Percentiles rank a stretch among this genome's conserved stretches.
These are phyloP conservation scores for Cytospora paraplurivora DNA, from an alignment of 2,329 filamentous ascomycete genomes.

Conservation along the genomic window DNA sequence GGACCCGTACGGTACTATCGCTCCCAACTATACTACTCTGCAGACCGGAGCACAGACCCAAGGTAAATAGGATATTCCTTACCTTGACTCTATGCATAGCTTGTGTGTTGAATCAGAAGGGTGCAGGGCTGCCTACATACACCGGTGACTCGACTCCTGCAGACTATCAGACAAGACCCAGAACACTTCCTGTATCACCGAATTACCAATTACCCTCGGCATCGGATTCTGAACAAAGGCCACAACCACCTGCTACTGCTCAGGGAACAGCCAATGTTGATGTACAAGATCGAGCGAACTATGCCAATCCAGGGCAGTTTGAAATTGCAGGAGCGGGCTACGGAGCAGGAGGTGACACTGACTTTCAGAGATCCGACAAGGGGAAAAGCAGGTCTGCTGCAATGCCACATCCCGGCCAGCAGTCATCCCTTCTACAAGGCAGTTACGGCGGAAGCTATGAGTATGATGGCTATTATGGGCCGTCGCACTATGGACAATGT, in stretches of 20 bases:
- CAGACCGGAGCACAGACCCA: conserved; percentile 1
- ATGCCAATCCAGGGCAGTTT: too few species aligned
- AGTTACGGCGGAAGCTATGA: not conserved
- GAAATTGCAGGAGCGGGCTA: not conserved
- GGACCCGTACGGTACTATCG: conserved; percentile 4
- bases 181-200: not conserved
- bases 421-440: not conserved
- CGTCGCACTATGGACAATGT: not conserved
- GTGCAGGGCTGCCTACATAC: not conserved
- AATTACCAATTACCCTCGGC: not conserved
- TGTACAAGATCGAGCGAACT: too few species aligned
- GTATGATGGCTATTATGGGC: not conserved
- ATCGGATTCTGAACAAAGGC: not conserved
- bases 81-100: not conserved
- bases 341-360: not conserved
- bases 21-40: conserved; percentile 8
- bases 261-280: not conserved
- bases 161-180: not conserved
- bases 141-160: not conserved
- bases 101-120: not conserved
- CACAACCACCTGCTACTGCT: not conserved
- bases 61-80: conserved; percentile 1
- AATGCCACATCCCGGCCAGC: not conserved
- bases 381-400: not conserved
- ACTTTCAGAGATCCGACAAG: not conserved